phyloP scores from a whole-genome alignment of 345 rosid genomes.

The Moringa oleifera region DNA sequence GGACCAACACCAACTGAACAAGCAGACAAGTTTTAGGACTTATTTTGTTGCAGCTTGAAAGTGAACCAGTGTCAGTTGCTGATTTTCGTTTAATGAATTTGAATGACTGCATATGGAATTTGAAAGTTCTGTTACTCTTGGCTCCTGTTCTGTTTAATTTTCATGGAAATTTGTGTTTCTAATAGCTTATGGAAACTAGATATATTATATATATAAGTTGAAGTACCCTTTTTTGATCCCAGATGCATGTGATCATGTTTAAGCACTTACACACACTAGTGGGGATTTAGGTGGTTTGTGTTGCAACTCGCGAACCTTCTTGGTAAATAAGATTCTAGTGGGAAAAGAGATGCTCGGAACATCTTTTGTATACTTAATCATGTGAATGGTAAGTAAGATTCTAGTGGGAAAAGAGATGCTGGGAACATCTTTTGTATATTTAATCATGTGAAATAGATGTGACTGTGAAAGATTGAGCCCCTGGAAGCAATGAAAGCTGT shows the following conservation, averaged over 20 bases:
- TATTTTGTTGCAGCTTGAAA: conserved; percentile 30
- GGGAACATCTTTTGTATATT: too few relatives aligned
- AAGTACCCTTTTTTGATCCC: background rate
- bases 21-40: conserved; percentile 32
- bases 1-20: conserved; percentile 20
- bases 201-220: background rate
- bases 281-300: background rate
- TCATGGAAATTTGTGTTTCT: conserved; percentile 19
- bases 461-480: too few relatives aligned
- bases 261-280: background rate
- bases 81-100: conserved; percentile 26
- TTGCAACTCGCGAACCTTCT: background rate
- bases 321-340: background rate
- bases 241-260: background rate
- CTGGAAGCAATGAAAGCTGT: too few relatives aligned
- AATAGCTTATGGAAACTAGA: conserved; percentile 18
- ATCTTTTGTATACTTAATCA: too few relatives aligned
- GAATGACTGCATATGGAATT: conserved; percentile 19
- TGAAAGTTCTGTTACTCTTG: conserved; percentile 14
- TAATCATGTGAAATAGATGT: too few relatives aligned
- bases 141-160: conserved; percentile 22
- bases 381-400: too few relatives aligned
- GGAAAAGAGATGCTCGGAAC: too few relatives aligned
- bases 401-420: too few relatives aligned
- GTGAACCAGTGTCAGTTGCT: conserved; percentile 28